A percentile compares a stretch with the other conserved stretches of the same genome.
These are phyloP conservation scores for Trichoderma arundinaceum DNA, from an alignment of 2,329 filamentous ascomycete genomes.

Conservation along the genomic window DNA sequence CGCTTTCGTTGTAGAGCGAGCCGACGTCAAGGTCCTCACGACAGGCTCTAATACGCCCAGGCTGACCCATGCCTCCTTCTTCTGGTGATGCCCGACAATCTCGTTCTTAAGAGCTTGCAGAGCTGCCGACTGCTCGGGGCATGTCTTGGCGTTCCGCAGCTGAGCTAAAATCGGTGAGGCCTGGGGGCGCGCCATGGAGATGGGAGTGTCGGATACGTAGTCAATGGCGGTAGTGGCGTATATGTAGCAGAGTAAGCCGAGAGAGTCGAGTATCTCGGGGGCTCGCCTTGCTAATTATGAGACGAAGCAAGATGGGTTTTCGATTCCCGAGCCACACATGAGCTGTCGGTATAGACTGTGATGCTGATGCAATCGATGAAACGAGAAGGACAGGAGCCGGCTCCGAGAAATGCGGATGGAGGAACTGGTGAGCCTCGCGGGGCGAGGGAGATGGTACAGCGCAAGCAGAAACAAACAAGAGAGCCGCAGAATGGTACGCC, in stretches of 20 bases:
- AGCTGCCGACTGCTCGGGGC: constrained; percentile 61
- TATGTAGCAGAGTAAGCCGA: constrained; percentile 11
- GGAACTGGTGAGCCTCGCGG: constrained; percentile 1
- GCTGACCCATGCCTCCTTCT: constrained; percentile 79
- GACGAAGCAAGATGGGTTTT: too few species aligned
- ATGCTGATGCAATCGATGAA: neutral
- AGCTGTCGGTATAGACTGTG: neutral
- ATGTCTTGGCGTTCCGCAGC: constrained; percentile 59
- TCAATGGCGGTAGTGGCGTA: constrained; percentile 17
- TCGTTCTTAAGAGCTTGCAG: constrained; percentile 85
- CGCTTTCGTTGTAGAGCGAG: constrained; percentile 42
- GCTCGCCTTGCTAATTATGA: neutral
- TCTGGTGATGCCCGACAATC: constrained; percentile 83
- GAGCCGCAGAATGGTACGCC: neutral
- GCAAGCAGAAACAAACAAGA: constrained; percentile 3
- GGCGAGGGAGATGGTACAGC: neutral
- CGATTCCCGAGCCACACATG: neutral
- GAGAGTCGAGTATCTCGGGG: neutral
- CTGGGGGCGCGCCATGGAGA: constrained; percentile 60
- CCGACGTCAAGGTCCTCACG: constrained; percentile 53
- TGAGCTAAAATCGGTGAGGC: constrained; percentile 61
- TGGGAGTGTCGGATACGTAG: constrained; percentile 17
- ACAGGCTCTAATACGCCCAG: constrained; percentile 69
- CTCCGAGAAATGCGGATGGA: constrained; percentile 6
- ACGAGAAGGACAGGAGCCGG: neutral